Evolutionary conservation across 2,329 filamentous ascomycete genomes (phyloP).

Genomic region (Trichoderma sp.): DNA sequence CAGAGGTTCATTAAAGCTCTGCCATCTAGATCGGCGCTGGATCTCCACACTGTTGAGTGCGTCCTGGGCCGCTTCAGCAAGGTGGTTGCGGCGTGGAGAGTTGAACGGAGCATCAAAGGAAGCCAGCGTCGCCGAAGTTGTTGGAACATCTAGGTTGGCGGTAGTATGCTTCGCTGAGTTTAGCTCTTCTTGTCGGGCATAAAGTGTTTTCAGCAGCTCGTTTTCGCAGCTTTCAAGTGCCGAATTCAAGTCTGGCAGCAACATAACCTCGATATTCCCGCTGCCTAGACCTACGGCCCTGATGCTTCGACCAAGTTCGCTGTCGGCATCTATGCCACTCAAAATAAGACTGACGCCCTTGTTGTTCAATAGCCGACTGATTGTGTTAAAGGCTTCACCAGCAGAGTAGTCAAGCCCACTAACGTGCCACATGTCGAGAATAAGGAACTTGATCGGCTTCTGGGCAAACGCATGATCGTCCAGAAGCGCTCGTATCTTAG

Average conservation of each 20-base stretch:
- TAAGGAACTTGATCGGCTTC: conserved; percentile 81
- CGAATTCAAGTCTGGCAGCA: conserved; percentile 88
- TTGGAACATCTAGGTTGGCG: conserved; percentile 49
- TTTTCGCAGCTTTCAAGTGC: conserved; percentile 95
- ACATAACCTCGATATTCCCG: conserved; percentile 68
- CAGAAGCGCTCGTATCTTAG: conserved; percentile 76
- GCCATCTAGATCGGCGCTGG: conserved; percentile 66
- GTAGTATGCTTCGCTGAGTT: conserved; percentile 44
- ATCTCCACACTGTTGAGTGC: conserved; percentile 67
- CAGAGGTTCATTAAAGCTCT: conserved; percentile 83
- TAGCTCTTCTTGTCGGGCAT: conserved; percentile 64
- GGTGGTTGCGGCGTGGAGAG: conserved; percentile 76
- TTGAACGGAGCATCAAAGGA: conserved; percentile 53
- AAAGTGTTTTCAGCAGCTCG: conserved; percentile 79
- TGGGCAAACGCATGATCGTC: conserved; percentile 76
- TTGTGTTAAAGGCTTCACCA: conserved; percentile 89
- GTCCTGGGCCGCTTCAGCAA: conserved; percentile 73
- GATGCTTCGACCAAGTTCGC: conserved; percentile 72
- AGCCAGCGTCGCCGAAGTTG: conserved; percentile 31
- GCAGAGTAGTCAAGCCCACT: conserved; percentile 94
- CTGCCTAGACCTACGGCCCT: conserved; percentile 79
- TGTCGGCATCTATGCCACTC: conserved; percentile 74
- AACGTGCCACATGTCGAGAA: conserved; percentile 86
- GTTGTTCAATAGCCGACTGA: conserved; percentile 77
- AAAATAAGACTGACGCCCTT: conserved; percentile 79